These are phyloP conservation scores for Alternaria viburni DNA, from an alignment of 2,329 filamentous ascomycete species.

Conservation along the genomic window DNA sequence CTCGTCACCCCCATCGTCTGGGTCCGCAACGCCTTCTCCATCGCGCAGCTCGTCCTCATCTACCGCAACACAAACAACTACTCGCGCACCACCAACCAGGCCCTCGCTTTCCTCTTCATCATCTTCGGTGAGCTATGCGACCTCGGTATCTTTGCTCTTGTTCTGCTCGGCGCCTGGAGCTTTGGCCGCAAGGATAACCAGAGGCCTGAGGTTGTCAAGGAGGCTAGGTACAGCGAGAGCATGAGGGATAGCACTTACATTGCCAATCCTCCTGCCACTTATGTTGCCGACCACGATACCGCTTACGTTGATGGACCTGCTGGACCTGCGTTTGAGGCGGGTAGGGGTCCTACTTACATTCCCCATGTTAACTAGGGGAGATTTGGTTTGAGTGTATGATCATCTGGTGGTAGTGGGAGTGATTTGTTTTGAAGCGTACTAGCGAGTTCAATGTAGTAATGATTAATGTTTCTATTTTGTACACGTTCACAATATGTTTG, in stretches of 20 bases:
- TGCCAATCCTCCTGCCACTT: background rate
- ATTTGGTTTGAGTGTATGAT: background rate
- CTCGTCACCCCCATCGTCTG: slow-evolving; percentile 21
- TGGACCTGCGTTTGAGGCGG: background rate
- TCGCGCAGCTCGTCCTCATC: slow-evolving; percentile 21
- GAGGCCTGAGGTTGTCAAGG: slow-evolving; percentile 1
- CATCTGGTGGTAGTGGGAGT: rapidly evolving
- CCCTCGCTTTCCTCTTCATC: slow-evolving; percentile 28
- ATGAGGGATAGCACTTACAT: background rate
- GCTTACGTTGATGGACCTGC: background rate
- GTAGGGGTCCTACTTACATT: background rate
- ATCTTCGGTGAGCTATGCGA: slow-evolving; percentile 24
- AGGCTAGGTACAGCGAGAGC: slow-evolving; percentile 10
- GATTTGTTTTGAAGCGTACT: background rate
- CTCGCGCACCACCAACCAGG: slow-evolving; percentile 25
- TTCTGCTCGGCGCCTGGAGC: slow-evolving; percentile 18
- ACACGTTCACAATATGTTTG: too few relatives aligned
- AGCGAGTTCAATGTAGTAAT: background rate
- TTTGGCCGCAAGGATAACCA: slow-evolving; percentile 18
- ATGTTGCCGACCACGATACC: background rate
- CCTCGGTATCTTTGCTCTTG: slow-evolving; percentile 15
- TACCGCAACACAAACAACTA: slow-evolving; percentile 18
- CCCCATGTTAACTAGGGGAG: background rate
- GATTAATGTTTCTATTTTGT: background rate
- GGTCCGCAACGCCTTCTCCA: slow-evolving; percentile 23